Percentiles rank a stretch among this genome's conserved stretches.
These are phyloP conservation scores for Emydomyces testavorans DNA, from an alignment of 2,329 filamentous ascomycete species.

Conservation along the genomic window DNA sequence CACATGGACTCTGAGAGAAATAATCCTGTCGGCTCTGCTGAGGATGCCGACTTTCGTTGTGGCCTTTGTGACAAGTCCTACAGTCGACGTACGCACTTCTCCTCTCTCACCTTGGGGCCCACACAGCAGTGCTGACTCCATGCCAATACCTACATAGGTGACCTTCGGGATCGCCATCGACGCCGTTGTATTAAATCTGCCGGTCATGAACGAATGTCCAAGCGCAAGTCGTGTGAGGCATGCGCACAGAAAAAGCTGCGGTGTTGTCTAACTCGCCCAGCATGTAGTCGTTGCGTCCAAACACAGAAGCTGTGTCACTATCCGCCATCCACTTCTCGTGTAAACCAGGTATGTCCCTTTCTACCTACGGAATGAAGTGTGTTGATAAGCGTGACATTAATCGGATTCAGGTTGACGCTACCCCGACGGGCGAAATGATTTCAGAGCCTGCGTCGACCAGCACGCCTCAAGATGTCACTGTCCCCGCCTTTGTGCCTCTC, in stretches of 20 bases:
- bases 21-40: not conserved
- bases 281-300: slow-evolving; percentile 5
- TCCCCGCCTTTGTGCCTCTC: too few species aligned
- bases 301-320: slow-evolving; percentile 1
- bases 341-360: not conserved
- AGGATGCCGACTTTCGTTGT: not conserved
- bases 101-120: not conserved
- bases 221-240: not conserved
- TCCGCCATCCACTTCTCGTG: not conserved
- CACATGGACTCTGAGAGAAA: not conserved
- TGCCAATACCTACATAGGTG: not conserved
- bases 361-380: too few species aligned
- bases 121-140: not conserved
- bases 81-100: not conserved
- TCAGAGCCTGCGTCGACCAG: too few species aligned
- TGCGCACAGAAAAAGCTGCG: slow-evolving; percentile 4
- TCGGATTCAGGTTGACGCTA: too few species aligned
- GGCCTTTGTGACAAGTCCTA: slow-evolving; percentile 1
- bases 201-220: not conserved
- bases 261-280: slow-evolving; percentile 1
- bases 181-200: slow-evolving; percentile 1
- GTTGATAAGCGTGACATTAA: too few species aligned
- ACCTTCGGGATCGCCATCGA: slow-evolving; percentile 3
- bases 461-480: too few species aligned
- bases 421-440: too few species aligned